Percentiles rank a stretch among this genome's conserved stretches.
Evolutionary conservation across 306 rosid genomes (phyloP).

Genomic region (Albizia julibrissin): DNA sequence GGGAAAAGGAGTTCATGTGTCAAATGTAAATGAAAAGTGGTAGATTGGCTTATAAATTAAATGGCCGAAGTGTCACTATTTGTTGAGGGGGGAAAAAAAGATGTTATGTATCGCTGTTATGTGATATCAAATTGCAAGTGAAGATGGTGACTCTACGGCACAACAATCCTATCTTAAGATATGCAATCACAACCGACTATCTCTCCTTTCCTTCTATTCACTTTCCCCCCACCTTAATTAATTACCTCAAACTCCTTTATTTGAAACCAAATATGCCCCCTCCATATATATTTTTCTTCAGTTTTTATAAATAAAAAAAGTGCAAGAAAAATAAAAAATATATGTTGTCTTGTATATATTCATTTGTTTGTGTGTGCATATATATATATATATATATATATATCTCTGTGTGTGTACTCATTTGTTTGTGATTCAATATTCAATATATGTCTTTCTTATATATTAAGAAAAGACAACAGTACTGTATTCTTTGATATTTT

Average conservation of each 20-base stretch:
- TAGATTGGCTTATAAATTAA: not conserved
- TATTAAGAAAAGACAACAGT: no score
- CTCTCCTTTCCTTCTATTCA: not conserved
- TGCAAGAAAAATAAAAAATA: not conserved
- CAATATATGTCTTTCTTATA: no score
- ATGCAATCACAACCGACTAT: slow-evolving; percentile 22
- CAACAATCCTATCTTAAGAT: slow-evolving; percentile 27
- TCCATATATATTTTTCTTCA: not conserved
- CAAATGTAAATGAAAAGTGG: not conserved
- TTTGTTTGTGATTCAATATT: no score
- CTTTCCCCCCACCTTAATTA: not conserved
- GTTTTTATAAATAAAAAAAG: no score
- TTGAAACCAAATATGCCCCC: not conserved
- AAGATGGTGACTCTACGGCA: slow-evolving; percentile 38
- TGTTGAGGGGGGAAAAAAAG: not conserved
- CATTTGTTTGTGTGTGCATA: no score
- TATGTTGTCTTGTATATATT: no score
- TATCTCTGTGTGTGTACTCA: no score
- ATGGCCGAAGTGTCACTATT: slow-evolving; percentile 2
- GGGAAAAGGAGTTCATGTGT: not conserved
- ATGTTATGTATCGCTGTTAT: slow-evolving; percentile 26
- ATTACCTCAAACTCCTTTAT: not conserved
- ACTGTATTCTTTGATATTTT: no score
- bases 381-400: no score
- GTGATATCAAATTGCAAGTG: slow-evolving; percentile 29